phyloP scores from a whole-genome alignment of 257 asterid species.

The Scutellaria minor region DNA sequence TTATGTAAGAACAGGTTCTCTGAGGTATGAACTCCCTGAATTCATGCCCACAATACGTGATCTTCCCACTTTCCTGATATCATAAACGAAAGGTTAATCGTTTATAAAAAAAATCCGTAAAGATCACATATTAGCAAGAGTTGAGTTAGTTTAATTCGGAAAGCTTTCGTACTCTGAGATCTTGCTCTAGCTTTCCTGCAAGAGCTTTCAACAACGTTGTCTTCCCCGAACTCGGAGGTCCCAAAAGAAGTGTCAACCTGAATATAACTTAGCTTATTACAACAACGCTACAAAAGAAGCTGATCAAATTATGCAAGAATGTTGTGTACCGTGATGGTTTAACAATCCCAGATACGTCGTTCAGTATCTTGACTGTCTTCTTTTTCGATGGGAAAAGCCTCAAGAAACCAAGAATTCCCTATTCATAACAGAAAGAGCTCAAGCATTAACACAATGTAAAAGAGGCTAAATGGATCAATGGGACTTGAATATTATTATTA shows the following conservation, averaged over 20 bases:
- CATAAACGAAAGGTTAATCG: background rate
- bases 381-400: conserved; percentile 66
- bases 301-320: background rate
- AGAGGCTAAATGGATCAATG: background rate
- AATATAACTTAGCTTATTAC: conserved; percentile 9
- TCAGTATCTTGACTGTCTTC: conserved; percentile 52
- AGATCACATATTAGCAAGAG: background rate
- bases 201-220: conserved; percentile 58
- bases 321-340: conserved; percentile 57
- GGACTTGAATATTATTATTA: conserved; percentile 10
- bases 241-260: conserved; percentile 67
- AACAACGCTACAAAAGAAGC: conserved; percentile 23
- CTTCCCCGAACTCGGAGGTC: conserved; percentile 72
- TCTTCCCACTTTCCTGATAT: conserved; percentile 48
- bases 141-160: background rate
- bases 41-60: conserved; percentile 63
- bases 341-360: conserved; percentile 57
- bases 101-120: background rate
- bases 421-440: conserved; percentile 17
- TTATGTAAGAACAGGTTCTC: conserved; percentile 62
- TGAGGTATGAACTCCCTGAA: conserved; percentile 59
- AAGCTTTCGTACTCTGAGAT: conserved; percentile 51
- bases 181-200: conserved; percentile 62
- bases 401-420: conserved; percentile 63
- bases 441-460: background rate